Evolutionary conservation across 257 asterid species (phyloP), one percentile per base, ranked within the genome.

Genomic region (Apocynum venetum): DNA sequence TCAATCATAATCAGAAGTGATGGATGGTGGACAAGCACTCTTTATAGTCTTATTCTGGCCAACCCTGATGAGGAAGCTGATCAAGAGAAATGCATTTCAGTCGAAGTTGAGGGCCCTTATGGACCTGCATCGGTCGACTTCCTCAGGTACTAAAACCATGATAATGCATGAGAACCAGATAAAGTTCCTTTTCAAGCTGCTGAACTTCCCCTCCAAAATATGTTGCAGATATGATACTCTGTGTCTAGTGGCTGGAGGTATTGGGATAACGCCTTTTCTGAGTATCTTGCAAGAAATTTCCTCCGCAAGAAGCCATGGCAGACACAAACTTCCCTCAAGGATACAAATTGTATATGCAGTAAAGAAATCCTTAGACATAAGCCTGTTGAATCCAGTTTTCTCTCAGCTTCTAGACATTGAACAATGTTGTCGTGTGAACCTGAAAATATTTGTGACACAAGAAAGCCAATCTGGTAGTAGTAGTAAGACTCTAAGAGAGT

Each of bases 241-340:
- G 83, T 82, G 90, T 85, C 85, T 93, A 65, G 89, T 93, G 51
- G 95, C 98, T 10, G 97, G 98, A 79, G 98, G 98, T 72, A 91
- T 91, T 46, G 97, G 98, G 74, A 78, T 93, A 76, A 90, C 97
- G 6, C 98, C 97, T 2, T 85, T 93, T 72, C 83, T 93, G 56
- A 86, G 96, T 69, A 89, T 93, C 84, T 67, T 93, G 79, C 89
- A 85, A 70, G 98, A 91, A 80, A 79, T 89, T 49, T 68, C 78
- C 78, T 73, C 84, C 64, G 71, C 71, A 72, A 49, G 78, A 51
- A 83, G 80, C 76, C 71, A 60, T 4, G 70, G 55, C 72, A 83
- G 77, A 84, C 81, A 75, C 63, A 49, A 70, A 80, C 81, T 77
- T 76, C 92, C 97, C 10, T 64, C 84, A 43, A 83, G 77, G 80